Percentiles rank a stretch among this genome's conserved stretches.
Conservation (phyloP, 1,284 basidiomycete species). For the Rhodotorula glutinis region DNA sequence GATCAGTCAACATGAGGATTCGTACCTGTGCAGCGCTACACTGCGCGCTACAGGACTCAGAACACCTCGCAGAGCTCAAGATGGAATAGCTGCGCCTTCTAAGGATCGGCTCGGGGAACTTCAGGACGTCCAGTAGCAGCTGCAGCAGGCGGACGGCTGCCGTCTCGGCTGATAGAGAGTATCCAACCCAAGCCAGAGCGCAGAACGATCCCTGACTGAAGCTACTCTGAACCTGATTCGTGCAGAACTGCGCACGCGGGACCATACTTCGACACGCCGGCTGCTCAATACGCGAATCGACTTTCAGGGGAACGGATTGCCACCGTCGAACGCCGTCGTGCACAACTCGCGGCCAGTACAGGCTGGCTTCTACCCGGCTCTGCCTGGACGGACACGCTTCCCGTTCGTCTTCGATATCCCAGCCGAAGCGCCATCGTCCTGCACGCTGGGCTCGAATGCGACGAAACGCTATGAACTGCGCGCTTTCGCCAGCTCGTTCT, state of each 20-base stretch:
- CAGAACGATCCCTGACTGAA: too few species aligned
- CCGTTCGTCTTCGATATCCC: slow-evolving; percentile 43
- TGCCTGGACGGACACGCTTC: slow-evolving; percentile 45
- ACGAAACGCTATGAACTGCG: slow-evolving; percentile 40
- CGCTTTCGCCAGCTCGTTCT: slow-evolving; percentile 36
- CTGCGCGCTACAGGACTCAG: too few species aligned
- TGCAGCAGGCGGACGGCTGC: too few species aligned
- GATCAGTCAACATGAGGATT: neutral
- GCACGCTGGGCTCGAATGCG: slow-evolving; percentile 41
- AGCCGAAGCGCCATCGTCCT: slow-evolving; percentile 40
- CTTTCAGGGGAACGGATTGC: slow-evolving; percentile 43
- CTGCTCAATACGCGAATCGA: slow-evolving; percentile 39
- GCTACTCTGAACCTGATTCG: too few species aligned
- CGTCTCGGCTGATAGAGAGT: too few species aligned
- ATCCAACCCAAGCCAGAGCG: too few species aligned
- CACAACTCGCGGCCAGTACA: slow-evolving; percentile 19
- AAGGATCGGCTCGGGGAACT: too few species aligned
- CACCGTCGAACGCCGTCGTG: slow-evolving; percentile 44
- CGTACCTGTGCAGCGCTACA: too few species aligned
- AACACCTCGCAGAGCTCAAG: too few species aligned
- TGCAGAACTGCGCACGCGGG: slow-evolving; percentile 43
- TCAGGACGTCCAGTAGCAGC: too few species aligned
- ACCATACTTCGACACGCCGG: slow-evolving; percentile 43
- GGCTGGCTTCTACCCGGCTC: slow-evolving; percentile 40
- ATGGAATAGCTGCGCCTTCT: too few species aligned